Conservation (phyloP, 305 asterid genomes). For the Fraxinus albicans region DNA sequence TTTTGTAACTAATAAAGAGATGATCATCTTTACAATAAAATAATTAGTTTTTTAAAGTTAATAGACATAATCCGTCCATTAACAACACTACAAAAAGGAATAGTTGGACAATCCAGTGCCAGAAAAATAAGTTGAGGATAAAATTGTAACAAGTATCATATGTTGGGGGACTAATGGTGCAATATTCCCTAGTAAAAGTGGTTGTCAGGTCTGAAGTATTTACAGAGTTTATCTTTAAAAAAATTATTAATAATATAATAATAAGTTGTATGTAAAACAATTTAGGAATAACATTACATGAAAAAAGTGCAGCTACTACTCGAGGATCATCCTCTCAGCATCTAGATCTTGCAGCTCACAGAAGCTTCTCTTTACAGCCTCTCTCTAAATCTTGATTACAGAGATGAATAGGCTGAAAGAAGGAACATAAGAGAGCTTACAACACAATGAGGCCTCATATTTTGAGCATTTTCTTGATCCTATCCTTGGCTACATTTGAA, state of each 20-base stretch:
- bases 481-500: constrained; percentile 31
- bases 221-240: neutral
- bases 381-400: constrained; percentile 15
- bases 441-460: constrained; percentile 51
- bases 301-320: constrained; percentile 30
- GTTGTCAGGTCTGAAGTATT: neutral
- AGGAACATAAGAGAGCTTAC: constrained; percentile 22
- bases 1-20: too few species aligned
- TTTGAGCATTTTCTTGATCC: constrained; percentile 32
- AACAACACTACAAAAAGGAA: neutral
- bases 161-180: neutral
- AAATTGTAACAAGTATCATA: neutral
- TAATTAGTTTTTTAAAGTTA: neutral
- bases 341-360: neutral
- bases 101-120: neutral
- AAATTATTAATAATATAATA: neutral
- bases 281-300: constrained; percentile 7
- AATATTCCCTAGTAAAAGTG: neutral
- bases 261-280: neutral
- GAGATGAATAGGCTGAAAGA: constrained; percentile 49
- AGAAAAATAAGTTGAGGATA: too few species aligned
- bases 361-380: constrained; percentile 43
- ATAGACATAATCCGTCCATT: neutral
- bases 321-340: neutral
- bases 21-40: neutral